A percentile compares a stretch with the other conserved stretches of the same genome.
Conservation (phyloP, 169 alveolate species). For the Plasmodium yoelii region DNA sequence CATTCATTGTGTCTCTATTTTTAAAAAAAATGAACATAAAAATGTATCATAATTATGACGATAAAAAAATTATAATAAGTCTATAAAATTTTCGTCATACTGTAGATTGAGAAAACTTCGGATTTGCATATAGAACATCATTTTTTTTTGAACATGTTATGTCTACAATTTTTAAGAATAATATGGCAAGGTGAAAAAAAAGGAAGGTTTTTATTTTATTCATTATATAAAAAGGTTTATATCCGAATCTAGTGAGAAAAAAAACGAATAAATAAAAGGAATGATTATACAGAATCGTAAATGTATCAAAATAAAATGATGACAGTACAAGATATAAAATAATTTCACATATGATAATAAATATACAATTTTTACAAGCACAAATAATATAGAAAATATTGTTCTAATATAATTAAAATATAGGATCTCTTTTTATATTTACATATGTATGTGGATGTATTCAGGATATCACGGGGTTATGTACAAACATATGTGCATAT, state of each 20-base stretch:
- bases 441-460: too few relatives aligned
- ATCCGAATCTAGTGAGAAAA: background rate
- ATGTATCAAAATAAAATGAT: too few relatives aligned
- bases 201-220: slow-evolving; percentile 6
- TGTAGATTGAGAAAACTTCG: slow-evolving; percentile 31
- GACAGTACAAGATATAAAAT: too few relatives aligned
- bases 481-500: background rate
- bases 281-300: too few relatives aligned
- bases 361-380: too few relatives aligned
- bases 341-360: too few relatives aligned
- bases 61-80: background rate
- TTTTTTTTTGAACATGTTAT: slow-evolving; percentile 10
- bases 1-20: background rate
- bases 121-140: background rate
- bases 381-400: too few relatives aligned
- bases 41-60: background rate
- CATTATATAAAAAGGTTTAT: slow-evolving; percentile 19
- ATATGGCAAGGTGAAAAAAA: slow-evolving; percentile 17
- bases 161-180: slow-evolving; percentile 5
- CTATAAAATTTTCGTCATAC: slow-evolving; percentile 6
- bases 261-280: too few relatives aligned
- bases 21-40: background rate
- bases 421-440: too few relatives aligned
- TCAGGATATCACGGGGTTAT: background rate
- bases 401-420: too few relatives aligned